A percentile compares a stretch with the other conserved stretches of the same genome.
phyloP scores from a whole-genome alignment of 2,329 filamentous ascomycete species.

The Knufia fluminis region DNA sequence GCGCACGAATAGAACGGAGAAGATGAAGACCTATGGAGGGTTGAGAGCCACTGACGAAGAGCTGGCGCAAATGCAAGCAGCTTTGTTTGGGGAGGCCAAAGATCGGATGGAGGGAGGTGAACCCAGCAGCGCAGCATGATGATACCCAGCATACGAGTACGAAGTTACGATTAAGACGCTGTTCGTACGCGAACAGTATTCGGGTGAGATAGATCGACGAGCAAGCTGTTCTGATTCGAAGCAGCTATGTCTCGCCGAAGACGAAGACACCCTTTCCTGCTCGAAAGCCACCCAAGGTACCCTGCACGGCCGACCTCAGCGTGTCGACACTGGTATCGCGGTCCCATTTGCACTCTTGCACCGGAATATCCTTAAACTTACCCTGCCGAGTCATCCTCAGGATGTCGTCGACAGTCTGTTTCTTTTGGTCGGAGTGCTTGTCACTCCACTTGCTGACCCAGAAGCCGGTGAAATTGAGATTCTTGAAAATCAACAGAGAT shows the following conservation, averaged over 20 bases:
- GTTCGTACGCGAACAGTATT: background rate
- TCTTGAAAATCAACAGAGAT: slow-evolving; percentile 83
- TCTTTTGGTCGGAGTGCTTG: slow-evolving; percentile 61
- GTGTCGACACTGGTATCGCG: slow-evolving; percentile 65
- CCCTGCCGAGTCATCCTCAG: slow-evolving; percentile 64
- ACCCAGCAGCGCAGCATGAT: slow-evolving; percentile 5
- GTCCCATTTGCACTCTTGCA: slow-evolving; percentile 73
- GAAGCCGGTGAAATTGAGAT: slow-evolving; percentile 81
- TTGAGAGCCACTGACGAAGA: slow-evolving; percentile 90
- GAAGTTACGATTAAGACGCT: background rate
- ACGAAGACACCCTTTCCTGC: slow-evolving; percentile 85
- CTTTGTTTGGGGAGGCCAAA: slow-evolving; percentile 76
- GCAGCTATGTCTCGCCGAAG: slow-evolving; percentile 44
- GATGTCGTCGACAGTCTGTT: slow-evolving; percentile 74
- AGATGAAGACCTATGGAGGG: slow-evolving; percentile 95
- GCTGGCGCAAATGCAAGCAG: slow-evolving; percentile 77
- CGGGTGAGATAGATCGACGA: background rate
- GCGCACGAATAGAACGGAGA: slow-evolving; percentile 52
- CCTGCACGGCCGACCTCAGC: slow-evolving; percentile 66
- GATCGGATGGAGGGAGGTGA: slow-evolving; percentile 42
- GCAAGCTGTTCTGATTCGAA: too few relatives aligned
- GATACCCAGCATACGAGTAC: slow-evolving; percentile 8
- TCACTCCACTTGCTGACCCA: slow-evolving; percentile 91
- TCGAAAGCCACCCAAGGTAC: slow-evolving; percentile 73
- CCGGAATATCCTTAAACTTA: slow-evolving; percentile 72